Evolutionary conservation across 1,284 basidiomycete species (phyloP), one percentile per base, ranked within the genome.

Genomic region (Cryptococcus hybrid): DNA sequence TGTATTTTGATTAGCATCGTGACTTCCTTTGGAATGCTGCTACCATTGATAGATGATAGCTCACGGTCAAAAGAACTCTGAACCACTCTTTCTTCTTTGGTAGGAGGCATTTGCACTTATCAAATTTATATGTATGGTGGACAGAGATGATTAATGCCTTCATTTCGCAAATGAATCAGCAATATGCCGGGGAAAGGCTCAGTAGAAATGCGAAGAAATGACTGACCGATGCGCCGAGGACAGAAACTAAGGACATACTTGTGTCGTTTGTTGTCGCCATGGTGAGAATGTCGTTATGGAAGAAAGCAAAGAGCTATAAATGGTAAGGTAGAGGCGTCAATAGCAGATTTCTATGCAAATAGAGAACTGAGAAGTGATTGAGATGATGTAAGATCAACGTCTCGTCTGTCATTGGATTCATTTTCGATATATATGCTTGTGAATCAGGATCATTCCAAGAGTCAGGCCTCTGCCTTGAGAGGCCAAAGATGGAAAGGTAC

Each of bases 81-180:
- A 69, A 69, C 69, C 69, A 71, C 12, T 69, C 69, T 51, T 68
- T 68, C 46, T 52, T 59, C n/a, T 57, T 59, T 1, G 69, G 69
- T 4, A 68, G 51, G 12, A 71, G 54, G 46, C 68, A 71, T 38
- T 57, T 58, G 43, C 66, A 69, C 30, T 49, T 45, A 52, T 71
- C 69, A 44, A 68, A 66, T 30, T 63, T 64, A 51, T 61, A 69
- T 1, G 65, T 62, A 39, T 71, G 69, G 34, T 63, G 60, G 3
- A 51, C 43, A 6, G 60, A 48, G 54, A 62, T 64, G 13, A 37
- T 44, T 8, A 67, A 42, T 6, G 60, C 58, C 68, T 70, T 30
- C 30, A 30, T 30, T 30, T 4, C 30, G 30, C 4, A 30, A 30
- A 30, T 4, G 4, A 30, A 30, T 30, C 30, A 36, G 9, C 35